These are phyloP conservation scores for Amoebophrya sp. DNA, from an alignment of 169 alveolate genomes.

Conservation along the genomic window DNA sequence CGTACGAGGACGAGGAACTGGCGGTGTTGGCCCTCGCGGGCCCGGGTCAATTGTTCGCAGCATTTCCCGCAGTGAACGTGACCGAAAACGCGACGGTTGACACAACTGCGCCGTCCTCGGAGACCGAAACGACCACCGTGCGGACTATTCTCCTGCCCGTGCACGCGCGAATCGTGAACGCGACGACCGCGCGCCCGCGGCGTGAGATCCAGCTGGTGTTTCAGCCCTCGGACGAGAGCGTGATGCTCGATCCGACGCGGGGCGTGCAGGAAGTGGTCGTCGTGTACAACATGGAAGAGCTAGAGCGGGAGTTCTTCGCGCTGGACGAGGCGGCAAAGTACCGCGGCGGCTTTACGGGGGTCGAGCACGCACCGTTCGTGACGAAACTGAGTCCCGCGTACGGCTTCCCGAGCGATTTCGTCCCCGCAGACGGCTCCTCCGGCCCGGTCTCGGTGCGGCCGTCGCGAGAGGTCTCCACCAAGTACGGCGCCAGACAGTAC, in stretches of 20 bases:
- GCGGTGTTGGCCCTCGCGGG: too few relatives aligned
- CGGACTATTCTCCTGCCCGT: not conserved
- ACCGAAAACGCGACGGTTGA: not conserved
- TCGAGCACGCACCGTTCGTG: not conserved
- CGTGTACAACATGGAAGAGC: not conserved
- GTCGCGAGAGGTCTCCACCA: not conserved
- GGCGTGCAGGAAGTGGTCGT: conserved; percentile 1
- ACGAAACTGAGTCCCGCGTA: not conserved
- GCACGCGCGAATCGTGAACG: not conserved
- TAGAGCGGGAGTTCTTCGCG: not conserved
- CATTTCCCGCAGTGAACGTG: too few relatives aligned
- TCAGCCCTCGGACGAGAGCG: not conserved
- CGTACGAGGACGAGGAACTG: too few relatives aligned
- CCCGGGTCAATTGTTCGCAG: too few relatives aligned
- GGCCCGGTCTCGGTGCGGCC: too few relatives aligned
- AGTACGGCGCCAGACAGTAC: not conserved
- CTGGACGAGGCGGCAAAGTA: not conserved
- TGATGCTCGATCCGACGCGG: not conserved
- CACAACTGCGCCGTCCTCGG: not conserved
- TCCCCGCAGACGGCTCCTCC: too few relatives aligned
- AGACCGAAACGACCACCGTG: not conserved
- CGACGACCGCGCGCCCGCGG: not conserved
- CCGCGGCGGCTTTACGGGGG: not conserved
- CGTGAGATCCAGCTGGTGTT: not conserved
- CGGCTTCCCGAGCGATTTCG: not conserved